Percentiles rank a stretch among this genome's conserved stretches.
phyloP scores from a whole-genome alignment of 805 yeast genomes.

The Candida insectorum region DNA sequence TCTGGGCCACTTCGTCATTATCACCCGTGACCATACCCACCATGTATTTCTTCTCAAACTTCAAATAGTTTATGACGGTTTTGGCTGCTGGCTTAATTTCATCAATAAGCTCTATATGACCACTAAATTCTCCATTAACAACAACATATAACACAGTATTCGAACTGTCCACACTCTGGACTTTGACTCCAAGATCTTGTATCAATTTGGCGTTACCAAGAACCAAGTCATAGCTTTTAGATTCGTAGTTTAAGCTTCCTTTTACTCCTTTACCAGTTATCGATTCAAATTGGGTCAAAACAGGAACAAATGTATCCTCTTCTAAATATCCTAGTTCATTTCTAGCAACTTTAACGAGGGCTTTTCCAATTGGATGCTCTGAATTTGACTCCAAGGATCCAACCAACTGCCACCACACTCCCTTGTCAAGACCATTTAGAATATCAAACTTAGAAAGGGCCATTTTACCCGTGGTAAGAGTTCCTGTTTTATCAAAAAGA shows the following conservation, averaged over 20 bases:
- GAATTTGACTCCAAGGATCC: slow-evolving; percentile 63
- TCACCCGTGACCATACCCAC: slow-evolving; percentile 95
- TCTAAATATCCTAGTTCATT: slow-evolving; percentile 25
- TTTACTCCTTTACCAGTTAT: slow-evolving; percentile 46
- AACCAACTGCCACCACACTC: slow-evolving; percentile 49
- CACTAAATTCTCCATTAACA: slow-evolving; percentile 56
- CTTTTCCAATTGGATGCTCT: slow-evolving; percentile 87
- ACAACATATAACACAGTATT: slow-evolving; percentile 55
- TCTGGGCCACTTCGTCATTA: slow-evolving; percentile 54
- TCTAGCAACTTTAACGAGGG: slow-evolving; percentile 47
- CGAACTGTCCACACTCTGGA: slow-evolving; percentile 15
- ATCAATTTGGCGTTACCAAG: slow-evolving; percentile 48
- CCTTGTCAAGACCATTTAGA: background rate
- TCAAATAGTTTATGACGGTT: slow-evolving; percentile 55
- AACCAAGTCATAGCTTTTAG: slow-evolving; percentile 27
- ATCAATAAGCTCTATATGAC: slow-evolving; percentile 68
- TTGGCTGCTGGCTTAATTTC: slow-evolving; percentile 62
- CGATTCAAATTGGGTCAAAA: slow-evolving; percentile 32
- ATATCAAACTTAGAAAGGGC: slow-evolving; percentile 21
- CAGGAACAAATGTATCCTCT: slow-evolving; percentile 27
- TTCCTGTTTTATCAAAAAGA: slow-evolving; percentile 94
- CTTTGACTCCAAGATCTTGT: slow-evolving; percentile 10
- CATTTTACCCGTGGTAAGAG: slow-evolving; percentile 86
- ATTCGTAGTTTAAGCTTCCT: slow-evolving; percentile 22
- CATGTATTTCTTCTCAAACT: slow-evolving; percentile 44